A percentile compares a stretch with the other conserved stretches of the same genome.
phyloP scores from a whole-genome alignment of 1,139 yeast genomes.

The Arxiozyma heterogenica region DNA sequence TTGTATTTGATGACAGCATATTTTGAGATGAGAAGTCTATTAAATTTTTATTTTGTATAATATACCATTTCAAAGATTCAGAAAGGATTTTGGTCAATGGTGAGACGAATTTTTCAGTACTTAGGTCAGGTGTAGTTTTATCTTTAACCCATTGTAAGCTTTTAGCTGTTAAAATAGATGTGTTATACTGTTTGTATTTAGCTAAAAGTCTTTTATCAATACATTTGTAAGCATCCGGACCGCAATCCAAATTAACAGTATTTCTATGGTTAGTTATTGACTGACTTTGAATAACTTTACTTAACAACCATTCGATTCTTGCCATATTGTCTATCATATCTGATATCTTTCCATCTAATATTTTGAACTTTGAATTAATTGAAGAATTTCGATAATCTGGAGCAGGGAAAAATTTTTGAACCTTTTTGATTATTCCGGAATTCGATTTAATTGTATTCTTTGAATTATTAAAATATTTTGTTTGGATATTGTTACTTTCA shows the following conservation, averaged over 20 bases:
- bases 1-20: constrained; percentile 10
- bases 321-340: constrained; percentile 18
- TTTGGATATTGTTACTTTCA: too few species aligned
- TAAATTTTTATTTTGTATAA: constrained; percentile 15
- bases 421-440: background rate
- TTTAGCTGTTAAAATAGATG: constrained; percentile 18
- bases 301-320: constrained; percentile 15
- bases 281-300: constrained; percentile 8
- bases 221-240: background rate
- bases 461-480: too few species aligned
- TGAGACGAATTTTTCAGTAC: constrained; percentile 9
- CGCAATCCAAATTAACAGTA: background rate
- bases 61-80: constrained; percentile 20
- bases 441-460: too few species aligned
- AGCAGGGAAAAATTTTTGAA: background rate
- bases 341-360: constrained; percentile 20
- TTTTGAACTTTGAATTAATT: constrained; percentile 11
- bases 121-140: constrained; percentile 7
- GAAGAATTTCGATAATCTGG: background rate
- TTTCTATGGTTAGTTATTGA: background rate
- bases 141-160: constrained; percentile 20
- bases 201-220: constrained; percentile 5
- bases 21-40: constrained; percentile 20
- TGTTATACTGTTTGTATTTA: constrained; percentile 13
- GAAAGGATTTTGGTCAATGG: constrained; percentile 18